phyloP scores from a whole-genome alignment of 306 rosid species.

The Ochetophila trinervis region DNA sequence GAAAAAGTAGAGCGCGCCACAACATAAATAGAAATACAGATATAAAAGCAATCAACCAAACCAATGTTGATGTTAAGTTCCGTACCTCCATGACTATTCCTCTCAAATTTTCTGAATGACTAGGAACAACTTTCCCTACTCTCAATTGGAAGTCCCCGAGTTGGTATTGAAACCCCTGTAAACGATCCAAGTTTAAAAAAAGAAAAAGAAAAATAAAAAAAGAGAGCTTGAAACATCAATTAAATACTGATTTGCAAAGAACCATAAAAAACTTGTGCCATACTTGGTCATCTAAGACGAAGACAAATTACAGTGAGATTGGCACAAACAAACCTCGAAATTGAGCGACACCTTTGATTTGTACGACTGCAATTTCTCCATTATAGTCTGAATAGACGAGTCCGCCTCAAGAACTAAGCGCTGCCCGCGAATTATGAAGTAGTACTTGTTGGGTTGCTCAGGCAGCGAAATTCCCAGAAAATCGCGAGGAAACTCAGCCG shows the following conservation, averaged over 20 bases:
- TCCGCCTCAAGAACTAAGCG: conserved; percentile 77
- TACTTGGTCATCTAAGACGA: not conserved
- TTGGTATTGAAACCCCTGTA: conserved; percentile 61
- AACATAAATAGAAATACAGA: not conserved
- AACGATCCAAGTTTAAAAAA: not conserved
- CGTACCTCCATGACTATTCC: conserved; percentile 91
- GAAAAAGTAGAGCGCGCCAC: not conserved
- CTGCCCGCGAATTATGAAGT: conserved; percentile 67
- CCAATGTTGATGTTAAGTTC: not conserved
- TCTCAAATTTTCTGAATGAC: conserved; percentile 66
- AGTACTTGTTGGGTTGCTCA: conserved; percentile 82
- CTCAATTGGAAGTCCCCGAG: conserved; percentile 80
- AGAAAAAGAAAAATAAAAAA: not conserved
- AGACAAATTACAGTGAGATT: not conserved
- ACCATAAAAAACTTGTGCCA: not conserved
- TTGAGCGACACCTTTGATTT: conserved; percentile 65
- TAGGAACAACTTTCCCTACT: conserved; percentile 75
- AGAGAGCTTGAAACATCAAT: too few species aligned
- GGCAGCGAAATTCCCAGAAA: conserved; percentile 66
- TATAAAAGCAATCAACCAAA: not conserved
- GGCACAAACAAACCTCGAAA: conserved; percentile 53
- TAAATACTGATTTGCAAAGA: not conserved
- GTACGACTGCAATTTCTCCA: conserved; percentile 95
- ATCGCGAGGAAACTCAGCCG: conserved; percentile 70
- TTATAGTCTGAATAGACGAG: conserved; percentile 64